These are phyloP conservation scores for Ceratocystis ficicola DNA, from an alignment of 2,329 filamentous ascomycete species.

Conservation along the genomic window DNA sequence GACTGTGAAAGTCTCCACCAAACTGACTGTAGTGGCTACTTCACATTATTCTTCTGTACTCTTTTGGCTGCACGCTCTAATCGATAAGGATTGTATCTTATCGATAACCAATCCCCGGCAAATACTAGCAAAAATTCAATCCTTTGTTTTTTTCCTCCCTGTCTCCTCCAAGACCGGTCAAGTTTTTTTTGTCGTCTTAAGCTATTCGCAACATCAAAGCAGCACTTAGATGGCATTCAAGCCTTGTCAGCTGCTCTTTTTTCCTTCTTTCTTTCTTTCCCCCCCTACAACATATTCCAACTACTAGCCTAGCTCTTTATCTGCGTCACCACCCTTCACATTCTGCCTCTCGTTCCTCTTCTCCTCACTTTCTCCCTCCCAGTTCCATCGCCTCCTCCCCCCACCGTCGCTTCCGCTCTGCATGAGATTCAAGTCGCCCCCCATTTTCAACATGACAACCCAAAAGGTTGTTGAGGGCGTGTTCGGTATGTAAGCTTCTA, in stretches of 20 bases:
- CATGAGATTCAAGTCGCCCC: conserved; percentile 13
- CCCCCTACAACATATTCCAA: not conserved
- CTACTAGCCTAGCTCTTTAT: not conserved
- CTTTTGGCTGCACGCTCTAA: conserved; percentile 25
- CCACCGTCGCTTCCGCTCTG: conserved; percentile 9
- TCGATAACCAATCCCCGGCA: not conserved
- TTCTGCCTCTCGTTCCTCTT: not conserved
- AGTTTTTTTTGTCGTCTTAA: too few relatives aligned
- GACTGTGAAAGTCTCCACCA: not conserved
- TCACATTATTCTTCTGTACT: not conserved
- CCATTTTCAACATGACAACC: conserved; percentile 40
- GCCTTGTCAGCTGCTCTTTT: not conserved
- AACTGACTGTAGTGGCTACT: not conserved
- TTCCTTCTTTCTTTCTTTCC: not conserved
- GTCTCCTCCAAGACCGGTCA: not conserved
- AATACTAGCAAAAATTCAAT: not conserved
- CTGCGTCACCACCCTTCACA: not conserved
- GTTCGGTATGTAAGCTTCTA: conserved; percentile 37
- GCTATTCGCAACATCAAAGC: not conserved
- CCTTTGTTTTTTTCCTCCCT: not conserved
- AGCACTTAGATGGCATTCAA: too few relatives aligned
- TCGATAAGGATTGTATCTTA: conserved; percentile 15
- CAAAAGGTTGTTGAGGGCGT: conserved; percentile 44
- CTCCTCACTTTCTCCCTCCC: not conserved
- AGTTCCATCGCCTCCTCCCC: conserved; percentile 26